Evolutionary conservation across 108 stramenopile genomes (phyloP), one percentile per base, ranked within the genome.

Genomic region (Mayamaea pseudoterrestris): DNA sequence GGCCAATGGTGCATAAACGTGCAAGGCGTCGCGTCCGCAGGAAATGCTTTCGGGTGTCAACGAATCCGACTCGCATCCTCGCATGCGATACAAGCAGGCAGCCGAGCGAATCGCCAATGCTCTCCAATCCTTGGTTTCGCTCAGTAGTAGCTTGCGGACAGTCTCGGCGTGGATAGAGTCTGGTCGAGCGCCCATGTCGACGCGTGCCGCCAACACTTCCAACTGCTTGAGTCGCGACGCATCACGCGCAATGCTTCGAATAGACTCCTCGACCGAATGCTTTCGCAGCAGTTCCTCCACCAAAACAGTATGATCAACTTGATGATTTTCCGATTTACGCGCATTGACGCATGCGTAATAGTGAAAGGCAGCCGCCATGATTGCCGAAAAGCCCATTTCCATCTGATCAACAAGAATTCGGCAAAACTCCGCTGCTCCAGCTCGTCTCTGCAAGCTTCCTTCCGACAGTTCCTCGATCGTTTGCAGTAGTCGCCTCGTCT

Each of bases 1-100:
- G 13, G 87, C 84, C n/a, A 93, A 31, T 0, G 91, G 86, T 3
- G 87, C 83, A 50, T 73, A 86, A 43, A 93, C 80, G 37, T 75
- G 60, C 27, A 88, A 52, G 17, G 85, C 90, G 55, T 93, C 84
- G 7, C 81, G 68, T 8, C 73, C 73, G 1, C 55, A 63, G 4
- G 71, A 55, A n/a, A 60, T 44, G 35, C 58, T 54, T 52, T 74
- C 77, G 14, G 18, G 53, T 5, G 68, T 68, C 25, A 66, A 29
- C 7, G 3, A 12, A 32, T 17, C 29, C 4, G 28, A 14, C 24
- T 54, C 39, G 17, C 66, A 24, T 1, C 80, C 78, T 21, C 65
- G 50, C 0, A 88, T 49, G 21, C 81, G 55, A 63, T 80, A 83
- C 48, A 88, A 53, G 45, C 79, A 78, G 3, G 81, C 86, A 13